phyloP scores from a whole-genome alignment of 2,329 filamentous ascomycete genomes.

The Penicillium sp. region DNA sequence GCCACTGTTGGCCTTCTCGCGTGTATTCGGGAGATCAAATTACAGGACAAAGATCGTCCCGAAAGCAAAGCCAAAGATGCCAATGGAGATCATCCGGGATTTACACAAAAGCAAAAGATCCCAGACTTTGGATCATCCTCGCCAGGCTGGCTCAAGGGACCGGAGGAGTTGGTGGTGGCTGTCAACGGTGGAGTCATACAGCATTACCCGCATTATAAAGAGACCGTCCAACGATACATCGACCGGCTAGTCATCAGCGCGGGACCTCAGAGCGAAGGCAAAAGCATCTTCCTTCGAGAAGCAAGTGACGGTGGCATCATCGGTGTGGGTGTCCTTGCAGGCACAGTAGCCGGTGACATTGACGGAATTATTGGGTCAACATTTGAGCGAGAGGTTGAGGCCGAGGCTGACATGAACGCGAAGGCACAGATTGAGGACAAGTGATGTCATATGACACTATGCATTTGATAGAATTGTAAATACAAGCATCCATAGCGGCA shows the following conservation, averaged over 20 bases:
- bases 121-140: conserved; percentile 18
- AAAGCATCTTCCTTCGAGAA: conserved; percentile 54
- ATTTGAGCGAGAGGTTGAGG: conserved; percentile 12
- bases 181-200: conserved; percentile 78
- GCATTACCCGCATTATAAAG: conserved; percentile 72
- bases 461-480: not conserved
- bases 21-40: conserved; percentile 65
- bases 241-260: conserved; percentile 54
- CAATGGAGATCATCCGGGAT: not conserved
- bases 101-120: conserved; percentile 14
- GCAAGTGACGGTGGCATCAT: conserved; percentile 57
- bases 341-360: conserved; percentile 44
- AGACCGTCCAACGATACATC: conserved; percentile 69
- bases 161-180: conserved; percentile 69
- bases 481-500: conserved; percentile 1
- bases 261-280: conserved; percentile 49
- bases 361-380: conserved; percentile 32
- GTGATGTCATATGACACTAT: not conserved
- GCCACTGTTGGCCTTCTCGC: conserved; percentile 68
- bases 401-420: not conserved
- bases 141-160: conserved; percentile 38
- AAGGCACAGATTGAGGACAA: not conserved
- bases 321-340: conserved; percentile 56
- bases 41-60: conserved; percentile 32
- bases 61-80: not conserved